Evolutionary conservation across 208 protist genomes (phyloP).

Genomic region (Zelonia costaricensis): DNA sequence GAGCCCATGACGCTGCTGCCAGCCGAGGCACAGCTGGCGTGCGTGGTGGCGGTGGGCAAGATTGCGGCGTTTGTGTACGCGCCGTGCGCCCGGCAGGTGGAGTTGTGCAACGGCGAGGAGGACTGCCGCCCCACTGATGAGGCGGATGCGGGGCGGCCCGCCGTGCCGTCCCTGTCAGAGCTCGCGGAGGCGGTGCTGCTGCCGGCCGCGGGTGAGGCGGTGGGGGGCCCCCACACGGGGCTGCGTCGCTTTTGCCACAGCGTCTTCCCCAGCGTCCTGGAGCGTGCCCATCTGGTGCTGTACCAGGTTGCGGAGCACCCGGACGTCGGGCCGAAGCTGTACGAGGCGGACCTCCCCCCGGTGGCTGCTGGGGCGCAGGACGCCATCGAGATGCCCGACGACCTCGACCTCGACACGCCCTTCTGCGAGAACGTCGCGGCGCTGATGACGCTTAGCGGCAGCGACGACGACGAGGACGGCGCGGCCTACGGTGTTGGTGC

Average conservation of each 20-base stretch:
- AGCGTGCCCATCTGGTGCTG: conserved; percentile 56
- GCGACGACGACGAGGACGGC: conserved; percentile 37
- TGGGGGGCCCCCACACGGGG: conserved; percentile 11
- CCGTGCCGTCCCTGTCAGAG: conserved; percentile 9
- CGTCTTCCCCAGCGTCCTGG: conserved; percentile 61
- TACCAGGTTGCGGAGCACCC: conserved; percentile 41
- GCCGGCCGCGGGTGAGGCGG: conserved; percentile 5
- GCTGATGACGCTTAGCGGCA: conserved; percentile 57
- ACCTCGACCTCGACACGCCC: conserved; percentile 54
- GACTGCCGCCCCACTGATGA: conserved; percentile 24
- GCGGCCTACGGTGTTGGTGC: conserved; percentile 3
- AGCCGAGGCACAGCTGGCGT: conserved; percentile 82
- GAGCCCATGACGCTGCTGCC: conserved; percentile 61
- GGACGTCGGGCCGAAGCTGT: conserved; percentile 46
- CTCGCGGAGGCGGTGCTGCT: conserved; percentile 14
- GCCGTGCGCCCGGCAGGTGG: conserved; percentile 52
- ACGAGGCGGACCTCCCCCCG: conserved; percentile 48
- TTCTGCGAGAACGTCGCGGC: conserved; percentile 60
- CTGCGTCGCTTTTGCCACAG: conserved; percentile 58
- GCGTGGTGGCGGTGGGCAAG: conserved; percentile 90
- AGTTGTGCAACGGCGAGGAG: conserved; percentile 65
- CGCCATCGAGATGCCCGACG: conserved; percentile 47
- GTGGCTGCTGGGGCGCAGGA: conserved; percentile 70
- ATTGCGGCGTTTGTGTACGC: conserved; percentile 71
- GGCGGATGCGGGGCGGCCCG: not conserved